Conservation (phyloP, 345 rosid species). For the Lepidium sativum region DNA sequence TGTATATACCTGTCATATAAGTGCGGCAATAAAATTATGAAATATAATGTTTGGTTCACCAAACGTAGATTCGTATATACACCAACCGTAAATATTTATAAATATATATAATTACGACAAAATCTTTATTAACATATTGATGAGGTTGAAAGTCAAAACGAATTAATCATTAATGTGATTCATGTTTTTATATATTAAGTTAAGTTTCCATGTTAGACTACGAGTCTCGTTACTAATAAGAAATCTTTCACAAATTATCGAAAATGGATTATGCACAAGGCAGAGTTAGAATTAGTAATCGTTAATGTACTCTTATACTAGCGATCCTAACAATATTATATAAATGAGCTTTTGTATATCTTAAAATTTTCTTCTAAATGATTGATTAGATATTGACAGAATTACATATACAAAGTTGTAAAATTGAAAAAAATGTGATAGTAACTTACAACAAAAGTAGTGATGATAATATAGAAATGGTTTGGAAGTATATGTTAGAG, state of each 20-base stretch:
- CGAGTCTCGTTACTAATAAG: neutral
- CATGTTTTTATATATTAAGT: neutral
- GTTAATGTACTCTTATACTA: too few relatives aligned
- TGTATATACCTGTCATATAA: neutral
- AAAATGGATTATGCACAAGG: neutral
- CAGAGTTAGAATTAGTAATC: too few relatives aligned
- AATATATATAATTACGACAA: neutral
- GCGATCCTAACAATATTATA: too few relatives aligned
- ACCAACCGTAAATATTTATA: constrained; percentile 6
- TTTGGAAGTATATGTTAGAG: constrained; percentile 19
- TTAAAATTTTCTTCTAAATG: too few relatives aligned
- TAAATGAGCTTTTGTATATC: too few relatives aligned
- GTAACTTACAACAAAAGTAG: neutral
- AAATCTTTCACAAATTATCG: too few relatives aligned
- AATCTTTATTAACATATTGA: neutral
- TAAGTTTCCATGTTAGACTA: neutral
- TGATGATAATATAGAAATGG: neutral
- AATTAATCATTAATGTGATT: neutral
- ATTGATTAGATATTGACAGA: too few relatives aligned
- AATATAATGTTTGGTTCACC: constrained; percentile 21
- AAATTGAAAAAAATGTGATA: neutral
- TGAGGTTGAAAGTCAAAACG: neutral
- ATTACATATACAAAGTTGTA: too few relatives aligned
- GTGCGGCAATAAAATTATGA: neutral
- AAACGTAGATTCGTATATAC: constrained; percentile 7